Conservation (phyloP, 2,329 filamentous ascomycete genomes). For the Fusarium musae region DNA sequence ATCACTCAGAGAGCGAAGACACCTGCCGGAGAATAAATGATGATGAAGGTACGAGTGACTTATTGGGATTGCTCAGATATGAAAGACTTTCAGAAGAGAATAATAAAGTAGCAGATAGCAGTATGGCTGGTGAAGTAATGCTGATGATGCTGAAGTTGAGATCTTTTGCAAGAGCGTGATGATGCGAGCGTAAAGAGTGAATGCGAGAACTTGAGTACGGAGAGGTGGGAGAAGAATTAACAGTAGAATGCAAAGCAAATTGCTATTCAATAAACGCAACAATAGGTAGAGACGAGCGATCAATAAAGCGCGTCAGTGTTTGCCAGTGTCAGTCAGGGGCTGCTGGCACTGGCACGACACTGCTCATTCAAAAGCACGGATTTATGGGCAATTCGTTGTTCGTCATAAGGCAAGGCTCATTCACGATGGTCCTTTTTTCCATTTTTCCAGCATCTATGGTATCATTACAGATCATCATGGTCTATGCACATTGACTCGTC, state of each 20-base stretch:
- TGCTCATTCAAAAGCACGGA: not conserved
- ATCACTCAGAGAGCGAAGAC: not conserved
- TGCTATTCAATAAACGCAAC: not conserved
- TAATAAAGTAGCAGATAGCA: not conserved
- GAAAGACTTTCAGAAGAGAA: not conserved
- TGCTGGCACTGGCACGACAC: constrained; percentile 20
- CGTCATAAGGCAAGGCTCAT: constrained; percentile 35
- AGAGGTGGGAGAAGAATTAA: not conserved
- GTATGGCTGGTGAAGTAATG: not conserved
- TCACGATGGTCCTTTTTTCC: constrained; percentile 45
- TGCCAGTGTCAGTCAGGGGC: not conserved
- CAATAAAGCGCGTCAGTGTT: not conserved
- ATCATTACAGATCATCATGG: constrained; percentile 53
- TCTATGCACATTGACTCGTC: constrained; percentile 44
- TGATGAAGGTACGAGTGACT: not conserved
- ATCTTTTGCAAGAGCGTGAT: not conserved
- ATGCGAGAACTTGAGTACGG: not conserved
- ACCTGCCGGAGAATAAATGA: not conserved
- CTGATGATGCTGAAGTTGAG: not conserved
- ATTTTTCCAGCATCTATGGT: constrained; percentile 50
- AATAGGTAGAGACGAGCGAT: not conserved
- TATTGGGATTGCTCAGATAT: not conserved
- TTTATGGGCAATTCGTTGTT: not conserved
- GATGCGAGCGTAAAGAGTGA: constrained; percentile 1
- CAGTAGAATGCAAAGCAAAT: not conserved